phyloP scores from a whole-genome alignment of 805 yeast genomes.

The Debaryomyces castellii region DNA sequence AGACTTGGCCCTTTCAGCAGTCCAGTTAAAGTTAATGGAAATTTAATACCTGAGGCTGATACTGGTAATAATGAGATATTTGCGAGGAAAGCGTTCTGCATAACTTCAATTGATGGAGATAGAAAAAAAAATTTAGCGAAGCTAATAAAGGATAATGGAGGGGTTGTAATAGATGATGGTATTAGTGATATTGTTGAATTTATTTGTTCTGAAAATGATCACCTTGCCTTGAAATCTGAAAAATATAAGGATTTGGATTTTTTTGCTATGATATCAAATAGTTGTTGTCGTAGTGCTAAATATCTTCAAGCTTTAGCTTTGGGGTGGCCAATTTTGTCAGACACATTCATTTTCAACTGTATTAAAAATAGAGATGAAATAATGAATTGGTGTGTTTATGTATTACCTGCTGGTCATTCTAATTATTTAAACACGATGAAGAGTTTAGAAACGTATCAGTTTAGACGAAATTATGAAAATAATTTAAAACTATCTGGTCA shows the following conservation, averaged over 20 bases:
- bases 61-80: slow-evolving; percentile 12
- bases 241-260: slow-evolving; percentile 37
- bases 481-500: slow-evolving; percentile 40
- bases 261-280: slow-evolving; percentile 64
- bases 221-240: slow-evolving; percentile 9
- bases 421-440: slow-evolving; percentile 39
- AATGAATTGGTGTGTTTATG: slow-evolving; percentile 49
- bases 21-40: slow-evolving; percentile 3
- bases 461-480: slow-evolving; percentile 33
- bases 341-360: slow-evolving; percentile 54
- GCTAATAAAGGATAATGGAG: slow-evolving; percentile 43
- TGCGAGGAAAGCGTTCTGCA: slow-evolving; percentile 29
- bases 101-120: slow-evolving; percentile 35
- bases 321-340: slow-evolving; percentile 83
- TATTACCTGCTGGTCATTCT: slow-evolving; percentile 75
- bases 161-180: slow-evolving; percentile 36
- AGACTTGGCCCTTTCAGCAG: slow-evolving; percentile 6
- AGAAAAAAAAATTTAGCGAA: slow-evolving; percentile 32
- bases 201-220: not conserved
- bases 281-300: slow-evolving; percentile 65
- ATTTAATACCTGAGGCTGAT: not conserved
- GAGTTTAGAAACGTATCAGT: slow-evolving; percentile 50
- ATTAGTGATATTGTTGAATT: slow-evolving; percentile 28
- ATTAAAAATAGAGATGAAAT: slow-evolving; percentile 25
- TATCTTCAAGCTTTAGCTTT: slow-evolving; percentile 74